Percentiles rank a stretch among this genome's conserved stretches.
These are phyloP conservation scores for Hypoxylon fuscum DNA, from an alignment of 495 filamentous ascomycete species.

Conservation along the genomic window DNA sequence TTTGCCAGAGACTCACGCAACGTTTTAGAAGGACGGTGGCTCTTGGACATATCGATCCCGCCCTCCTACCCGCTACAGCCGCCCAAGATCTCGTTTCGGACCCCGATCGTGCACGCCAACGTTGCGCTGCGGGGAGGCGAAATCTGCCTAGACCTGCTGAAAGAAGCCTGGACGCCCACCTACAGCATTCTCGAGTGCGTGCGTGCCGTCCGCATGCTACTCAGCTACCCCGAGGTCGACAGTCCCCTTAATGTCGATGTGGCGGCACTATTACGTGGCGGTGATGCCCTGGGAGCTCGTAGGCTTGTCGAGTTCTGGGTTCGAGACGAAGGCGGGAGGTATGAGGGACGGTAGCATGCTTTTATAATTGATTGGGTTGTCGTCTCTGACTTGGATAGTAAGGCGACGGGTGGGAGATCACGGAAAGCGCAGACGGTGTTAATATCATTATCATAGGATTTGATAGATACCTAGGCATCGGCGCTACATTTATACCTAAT, in stretches of 20 bases:
- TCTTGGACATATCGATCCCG: constrained; percentile 79
- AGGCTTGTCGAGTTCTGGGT: constrained; percentile 84
- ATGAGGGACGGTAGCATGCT: constrained; percentile 48
- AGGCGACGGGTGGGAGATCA: not conserved
- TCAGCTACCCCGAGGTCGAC: constrained; percentile 79
- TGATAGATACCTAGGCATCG: constrained; percentile 4
- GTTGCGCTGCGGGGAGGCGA: constrained; percentile 83
- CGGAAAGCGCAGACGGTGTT: not conserved
- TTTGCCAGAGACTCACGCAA: too few species aligned
- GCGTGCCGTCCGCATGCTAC: constrained; percentile 78
- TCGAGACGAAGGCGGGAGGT: constrained; percentile 60
- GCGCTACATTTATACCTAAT: constrained; percentile 1
- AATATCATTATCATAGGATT: constrained; percentile 1
- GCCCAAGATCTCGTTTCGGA: constrained; percentile 79
- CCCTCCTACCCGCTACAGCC: constrained; percentile 79
- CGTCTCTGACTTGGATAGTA: too few species aligned
- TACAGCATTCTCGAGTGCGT: constrained; percentile 83
- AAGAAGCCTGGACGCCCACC: constrained; percentile 81
- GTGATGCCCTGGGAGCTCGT: constrained; percentile 80
- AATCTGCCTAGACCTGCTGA: constrained; percentile 90
- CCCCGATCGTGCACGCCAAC: constrained; percentile 87
- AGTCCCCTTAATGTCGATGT: constrained; percentile 91
- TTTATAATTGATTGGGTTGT: too few species aligned
- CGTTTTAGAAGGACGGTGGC: constrained; percentile 83
- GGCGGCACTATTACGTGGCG: constrained; percentile 76